These are phyloP conservation scores for Puccinia triticina DNA, from an alignment of 1,284 basidiomycete genomes.

Conservation along the genomic window DNA sequence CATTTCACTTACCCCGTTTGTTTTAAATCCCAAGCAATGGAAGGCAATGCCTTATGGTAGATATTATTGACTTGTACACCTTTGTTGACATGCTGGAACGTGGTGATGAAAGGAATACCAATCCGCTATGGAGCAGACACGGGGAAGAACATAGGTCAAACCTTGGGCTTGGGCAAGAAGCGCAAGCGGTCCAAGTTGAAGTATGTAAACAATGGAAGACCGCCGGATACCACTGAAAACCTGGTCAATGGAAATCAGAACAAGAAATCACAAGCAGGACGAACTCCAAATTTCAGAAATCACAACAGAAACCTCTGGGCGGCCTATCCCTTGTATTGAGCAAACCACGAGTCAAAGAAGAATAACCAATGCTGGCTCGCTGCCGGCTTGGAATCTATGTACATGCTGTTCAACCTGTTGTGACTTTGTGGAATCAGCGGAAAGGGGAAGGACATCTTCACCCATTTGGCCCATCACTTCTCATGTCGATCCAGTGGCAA, in stretches of 20 bases:
- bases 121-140: conserved; percentile 1
- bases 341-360: not conserved
- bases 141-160: not conserved
- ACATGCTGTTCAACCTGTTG: not conserved
- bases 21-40: not conserved
- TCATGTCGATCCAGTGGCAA: too few relatives aligned
- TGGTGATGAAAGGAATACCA: not conserved
- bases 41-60: too few relatives aligned
- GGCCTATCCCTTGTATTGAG: not conserved
- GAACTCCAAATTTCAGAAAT: too few relatives aligned
- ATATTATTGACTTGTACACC: not conserved
- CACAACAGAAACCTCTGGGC: not conserved
- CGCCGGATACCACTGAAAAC: too few relatives aligned
- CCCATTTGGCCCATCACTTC: too few relatives aligned
- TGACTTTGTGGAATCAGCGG: not conserved
- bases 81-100: not conserved
- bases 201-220: not conserved
- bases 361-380: not conserved
- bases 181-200: not conserved
- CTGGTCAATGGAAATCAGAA: too few relatives aligned
- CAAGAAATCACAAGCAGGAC: too few relatives aligned
- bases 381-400: not conserved
- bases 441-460: too few relatives aligned
- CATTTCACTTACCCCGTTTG: not conserved
- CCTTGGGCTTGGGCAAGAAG: not conserved